These are phyloP conservation scores for Cryptococcus wingfieldii DNA, from an alignment of 1,284 basidiomycete genomes.

Conservation along the genomic window DNA sequence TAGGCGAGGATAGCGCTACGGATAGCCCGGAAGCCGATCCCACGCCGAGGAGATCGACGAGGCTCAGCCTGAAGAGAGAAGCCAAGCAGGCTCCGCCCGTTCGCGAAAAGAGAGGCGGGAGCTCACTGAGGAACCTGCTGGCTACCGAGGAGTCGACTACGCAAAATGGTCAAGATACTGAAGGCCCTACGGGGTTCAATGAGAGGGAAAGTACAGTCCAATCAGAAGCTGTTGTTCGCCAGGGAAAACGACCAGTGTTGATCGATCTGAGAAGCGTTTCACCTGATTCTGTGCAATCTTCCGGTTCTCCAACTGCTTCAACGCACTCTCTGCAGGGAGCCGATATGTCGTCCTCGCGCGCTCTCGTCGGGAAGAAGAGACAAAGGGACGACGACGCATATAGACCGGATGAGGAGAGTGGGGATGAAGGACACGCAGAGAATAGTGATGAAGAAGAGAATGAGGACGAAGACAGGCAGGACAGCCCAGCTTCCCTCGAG, in stretches of 20 bases:
- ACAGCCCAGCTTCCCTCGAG: neutral
- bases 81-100: neutral
- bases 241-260: too few species aligned
- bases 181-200: neutral
- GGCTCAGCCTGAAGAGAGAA: neutral
- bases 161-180: neutral
- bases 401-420: neutral
- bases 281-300: neutral
- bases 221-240: too few species aligned
- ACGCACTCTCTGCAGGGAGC: neutral
- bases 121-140: neutral
- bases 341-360: neutral
- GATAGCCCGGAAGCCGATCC: constrained; percentile 6
- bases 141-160: neutral
- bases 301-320: neutral
- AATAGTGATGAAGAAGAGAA: neutral
- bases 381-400: neutral
- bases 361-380: neutral
- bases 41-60: neutral
- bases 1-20: constrained; percentile 1
- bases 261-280: neutral
- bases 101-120: neutral
- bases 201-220: neutral
- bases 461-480: neutral
- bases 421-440: neutral